A percentile compares a stretch with the other conserved stretches of the same genome.
Conservation (phyloP, 2,329 filamentous ascomycete genomes). For the Tolypocladium album region DNA sequence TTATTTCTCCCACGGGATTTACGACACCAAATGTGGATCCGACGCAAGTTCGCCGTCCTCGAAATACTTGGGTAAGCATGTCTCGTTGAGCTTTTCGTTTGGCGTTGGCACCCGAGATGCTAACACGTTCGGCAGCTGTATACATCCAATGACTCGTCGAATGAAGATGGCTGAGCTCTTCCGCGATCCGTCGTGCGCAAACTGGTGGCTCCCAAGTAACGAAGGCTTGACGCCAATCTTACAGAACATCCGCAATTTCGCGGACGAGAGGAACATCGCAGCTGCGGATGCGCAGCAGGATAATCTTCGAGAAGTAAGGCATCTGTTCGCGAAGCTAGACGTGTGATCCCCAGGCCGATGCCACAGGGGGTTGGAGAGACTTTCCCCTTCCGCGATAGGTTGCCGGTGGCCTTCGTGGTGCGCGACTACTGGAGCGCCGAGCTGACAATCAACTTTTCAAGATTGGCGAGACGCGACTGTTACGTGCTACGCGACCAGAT, state of each 20-base stretch:
- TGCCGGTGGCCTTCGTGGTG: background rate
- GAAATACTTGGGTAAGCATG: slow-evolving; percentile 64
- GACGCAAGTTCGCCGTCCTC: slow-evolving; percentile 65
- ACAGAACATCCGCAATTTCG: slow-evolving; percentile 68
- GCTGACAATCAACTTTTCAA: background rate
- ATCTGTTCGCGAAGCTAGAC: slow-evolving; percentile 55
- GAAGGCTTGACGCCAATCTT: slow-evolving; percentile 66
- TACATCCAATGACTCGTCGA: slow-evolving; percentile 67
- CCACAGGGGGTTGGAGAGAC: background rate
- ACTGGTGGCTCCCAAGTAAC: slow-evolving; percentile 86
- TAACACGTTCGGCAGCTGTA: slow-evolving; percentile 49
- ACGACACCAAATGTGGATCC: slow-evolving; percentile 67
- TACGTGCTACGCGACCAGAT: background rate
- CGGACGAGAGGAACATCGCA: slow-evolving; percentile 60
- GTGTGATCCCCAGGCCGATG: slow-evolving; percentile 6
- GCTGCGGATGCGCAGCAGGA: slow-evolving; percentile 48
- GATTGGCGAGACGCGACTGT: background rate
- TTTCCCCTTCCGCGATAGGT: background rate
- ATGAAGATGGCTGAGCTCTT: slow-evolving; percentile 67
- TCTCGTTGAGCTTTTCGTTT: background rate
- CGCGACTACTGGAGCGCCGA: background rate
- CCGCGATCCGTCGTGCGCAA: slow-evolving; percentile 55
- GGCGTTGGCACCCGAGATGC: background rate
- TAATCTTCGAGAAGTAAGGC: slow-evolving; percentile 63
- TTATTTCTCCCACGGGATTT: slow-evolving; percentile 71